phyloP scores from a whole-genome alignment of 352 stramenopile species.

The Aphanomyces euteiches region DNA sequence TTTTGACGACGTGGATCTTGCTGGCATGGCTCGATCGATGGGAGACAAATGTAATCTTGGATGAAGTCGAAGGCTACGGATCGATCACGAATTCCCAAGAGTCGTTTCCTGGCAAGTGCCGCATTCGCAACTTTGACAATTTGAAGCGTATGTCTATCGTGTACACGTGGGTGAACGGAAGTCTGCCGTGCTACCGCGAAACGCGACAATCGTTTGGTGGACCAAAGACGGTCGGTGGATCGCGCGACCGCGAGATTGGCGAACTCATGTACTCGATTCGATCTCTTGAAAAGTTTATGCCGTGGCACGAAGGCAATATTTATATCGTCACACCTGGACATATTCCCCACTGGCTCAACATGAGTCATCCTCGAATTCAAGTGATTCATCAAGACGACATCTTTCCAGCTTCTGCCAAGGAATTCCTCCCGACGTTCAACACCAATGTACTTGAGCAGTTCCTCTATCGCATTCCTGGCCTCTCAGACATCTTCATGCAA shows the following conservation, averaged over 20 bases:
- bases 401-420: slow-evolving; percentile 76
- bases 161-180: slow-evolving; percentile 88
- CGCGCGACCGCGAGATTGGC: slow-evolving; percentile 82
- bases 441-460: slow-evolving; percentile 89
- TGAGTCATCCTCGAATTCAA: slow-evolving; percentile 78
- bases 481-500: slow-evolving; percentile 87
- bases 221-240: slow-evolving; percentile 68
- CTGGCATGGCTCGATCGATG: not conserved
- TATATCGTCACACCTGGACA: slow-evolving; percentile 81
- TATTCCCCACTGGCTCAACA: slow-evolving; percentile 78
- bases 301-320: slow-evolving; percentile 79
- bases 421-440: slow-evolving; percentile 81
- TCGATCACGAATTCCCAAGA: slow-evolving; percentile 29
- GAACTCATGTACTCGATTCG: slow-evolving; percentile 86
- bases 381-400: slow-evolving; percentile 85
- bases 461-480: slow-evolving; percentile 73
- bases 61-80: slow-evolving; percentile 4
- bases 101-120: slow-evolving; percentile 69
- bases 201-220: slow-evolving; percentile 58
- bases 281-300: slow-evolving; percentile 76
- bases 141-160: slow-evolving; percentile 84
- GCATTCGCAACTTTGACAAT: slow-evolving; percentile 83
- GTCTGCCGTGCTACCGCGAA: slow-evolving; percentile 78
- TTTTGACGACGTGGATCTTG: not conserved
- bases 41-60: not conserved